A percentile compares a stretch with the other conserved stretches of the same genome.
These are phyloP conservation scores for Penicillium paneum DNA, from an alignment of 2,329 filamentous ascomycete species.

Conservation along the genomic window DNA sequence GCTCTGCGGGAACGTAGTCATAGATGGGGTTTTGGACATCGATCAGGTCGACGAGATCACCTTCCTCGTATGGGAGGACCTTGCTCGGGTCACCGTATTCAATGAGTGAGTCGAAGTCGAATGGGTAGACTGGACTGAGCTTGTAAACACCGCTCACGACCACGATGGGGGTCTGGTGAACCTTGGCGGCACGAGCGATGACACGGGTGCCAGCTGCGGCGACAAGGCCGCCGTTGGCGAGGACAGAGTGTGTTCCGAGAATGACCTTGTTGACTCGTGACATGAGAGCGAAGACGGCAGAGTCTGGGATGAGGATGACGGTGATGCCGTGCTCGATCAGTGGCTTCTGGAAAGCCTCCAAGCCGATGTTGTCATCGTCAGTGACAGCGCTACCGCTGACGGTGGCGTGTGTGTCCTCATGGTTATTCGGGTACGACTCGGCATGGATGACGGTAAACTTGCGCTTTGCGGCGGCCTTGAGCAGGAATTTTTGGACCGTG, in stretches of 20 bases:
- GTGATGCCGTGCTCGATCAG: slow-evolving; percentile 73
- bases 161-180: slow-evolving; percentile 78
- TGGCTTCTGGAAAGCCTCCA: slow-evolving; percentile 67
- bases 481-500: slow-evolving; percentile 84
- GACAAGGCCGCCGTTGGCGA: slow-evolving; percentile 82
- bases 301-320: slow-evolving; percentile 80
- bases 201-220: slow-evolving; percentile 79
- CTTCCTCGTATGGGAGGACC: slow-evolving; percentile 74
- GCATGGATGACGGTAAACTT: slow-evolving; percentile 89
- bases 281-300: slow-evolving; percentile 89
- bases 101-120: slow-evolving; percentile 75
- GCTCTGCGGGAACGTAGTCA: slow-evolving; percentile 77
- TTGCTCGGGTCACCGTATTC: slow-evolving; percentile 81
- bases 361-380: slow-evolving; percentile 48
- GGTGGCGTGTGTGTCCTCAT: slow-evolving; percentile 60
- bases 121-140: slow-evolving; percentile 83
- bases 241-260: slow-evolving; percentile 78
- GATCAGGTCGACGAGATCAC: slow-evolving; percentile 71
- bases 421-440: slow-evolving; percentile 68
- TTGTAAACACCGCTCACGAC: slow-evolving; percentile 91
- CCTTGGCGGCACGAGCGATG: slow-evolving; percentile 79
- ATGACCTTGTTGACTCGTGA: slow-evolving; percentile 94
- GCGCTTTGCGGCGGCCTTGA: slow-evolving; percentile 81
- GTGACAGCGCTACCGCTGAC: slow-evolving; percentile 54
- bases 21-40: slow-evolving; percentile 76